Percentiles rank a stretch among this genome's conserved stretches.
Evolutionary conservation across 2,329 filamentous ascomycete species (phyloP).

Genomic region (Stenocarpella maydis): DNA sequence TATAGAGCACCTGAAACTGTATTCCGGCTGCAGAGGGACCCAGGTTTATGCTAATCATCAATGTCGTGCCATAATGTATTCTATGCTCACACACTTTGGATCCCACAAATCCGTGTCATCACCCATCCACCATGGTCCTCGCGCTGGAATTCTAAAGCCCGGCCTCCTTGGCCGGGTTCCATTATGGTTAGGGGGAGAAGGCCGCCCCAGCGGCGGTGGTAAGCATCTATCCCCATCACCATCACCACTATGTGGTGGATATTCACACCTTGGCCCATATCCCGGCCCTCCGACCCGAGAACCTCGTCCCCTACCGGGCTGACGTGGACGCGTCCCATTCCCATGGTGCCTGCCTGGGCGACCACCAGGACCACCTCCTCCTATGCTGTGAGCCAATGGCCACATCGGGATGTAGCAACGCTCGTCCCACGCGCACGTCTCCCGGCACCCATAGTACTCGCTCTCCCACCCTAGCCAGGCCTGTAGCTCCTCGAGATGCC

Average conservation of each 20-base stretch:
- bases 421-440: conserved; percentile 52
- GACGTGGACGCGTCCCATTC: conserved; percentile 8
- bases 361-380: conserved; percentile 31
- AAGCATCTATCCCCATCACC: too few relatives aligned
- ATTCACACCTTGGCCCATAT: conserved; percentile 7
- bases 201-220: neutral
- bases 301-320: neutral
- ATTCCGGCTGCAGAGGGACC: neutral
- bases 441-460: conserved; percentile 51
- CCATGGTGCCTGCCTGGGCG: conserved; percentile 31
- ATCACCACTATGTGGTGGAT: neutral
- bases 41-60: neutral
- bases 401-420: conserved; percentile 61
- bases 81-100: conserved; percentile 40
- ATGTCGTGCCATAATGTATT: conserved; percentile 33
- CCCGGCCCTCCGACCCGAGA: conserved; percentile 2
- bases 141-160: conserved; percentile 33
- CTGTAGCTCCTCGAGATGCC: conserved; percentile 51
- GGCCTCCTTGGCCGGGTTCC: conserved; percentile 24
- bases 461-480: conserved; percentile 61
- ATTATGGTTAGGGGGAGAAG: conserved; percentile 18
- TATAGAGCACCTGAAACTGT: neutral
- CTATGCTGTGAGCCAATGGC: conserved; percentile 46
- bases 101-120: conserved; percentile 44
- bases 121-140: conserved; percentile 38